Conservation (phyloP, 306 rosid genomes). For the Purshia tridentata region DNA sequence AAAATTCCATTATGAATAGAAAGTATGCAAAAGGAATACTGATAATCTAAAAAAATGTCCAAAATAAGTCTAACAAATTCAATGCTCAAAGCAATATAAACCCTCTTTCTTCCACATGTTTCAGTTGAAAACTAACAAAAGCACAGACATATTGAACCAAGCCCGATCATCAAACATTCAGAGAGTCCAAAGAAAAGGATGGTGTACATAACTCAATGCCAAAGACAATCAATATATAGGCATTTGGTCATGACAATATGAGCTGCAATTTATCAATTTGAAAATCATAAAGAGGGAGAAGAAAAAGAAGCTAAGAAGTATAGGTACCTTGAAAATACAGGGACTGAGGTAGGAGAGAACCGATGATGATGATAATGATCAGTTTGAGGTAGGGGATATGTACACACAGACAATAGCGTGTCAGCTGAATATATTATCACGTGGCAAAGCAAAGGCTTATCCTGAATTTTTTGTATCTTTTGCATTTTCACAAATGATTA, state of each 20-base stretch:
- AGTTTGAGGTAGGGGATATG: background rate
- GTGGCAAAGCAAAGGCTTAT: background rate
- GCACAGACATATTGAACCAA: background rate
- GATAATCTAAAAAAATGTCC: no score
- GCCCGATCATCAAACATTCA: background rate
- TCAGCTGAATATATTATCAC: background rate
- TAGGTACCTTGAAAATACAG: conserved; percentile 1
- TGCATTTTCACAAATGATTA: no score
- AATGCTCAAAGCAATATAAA: background rate
- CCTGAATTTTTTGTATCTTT: no score
- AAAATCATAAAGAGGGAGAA: background rate
- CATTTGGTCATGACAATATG: no score
- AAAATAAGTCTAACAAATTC: background rate
- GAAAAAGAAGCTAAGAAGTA: background rate
- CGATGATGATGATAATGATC: background rate
- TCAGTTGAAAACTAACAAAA: background rate
- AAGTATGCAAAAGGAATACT: no score
- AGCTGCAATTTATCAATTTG: background rate
- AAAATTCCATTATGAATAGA: no score
- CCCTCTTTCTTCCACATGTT: background rate
- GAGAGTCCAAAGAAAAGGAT: background rate
- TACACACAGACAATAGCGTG: background rate
- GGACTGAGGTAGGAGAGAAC: background rate
- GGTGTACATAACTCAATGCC: background rate
- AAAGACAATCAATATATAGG: no score